Conservation (phyloP, 1,284 basidiomycete species). For the Ganoderma meredithae region DNA sequence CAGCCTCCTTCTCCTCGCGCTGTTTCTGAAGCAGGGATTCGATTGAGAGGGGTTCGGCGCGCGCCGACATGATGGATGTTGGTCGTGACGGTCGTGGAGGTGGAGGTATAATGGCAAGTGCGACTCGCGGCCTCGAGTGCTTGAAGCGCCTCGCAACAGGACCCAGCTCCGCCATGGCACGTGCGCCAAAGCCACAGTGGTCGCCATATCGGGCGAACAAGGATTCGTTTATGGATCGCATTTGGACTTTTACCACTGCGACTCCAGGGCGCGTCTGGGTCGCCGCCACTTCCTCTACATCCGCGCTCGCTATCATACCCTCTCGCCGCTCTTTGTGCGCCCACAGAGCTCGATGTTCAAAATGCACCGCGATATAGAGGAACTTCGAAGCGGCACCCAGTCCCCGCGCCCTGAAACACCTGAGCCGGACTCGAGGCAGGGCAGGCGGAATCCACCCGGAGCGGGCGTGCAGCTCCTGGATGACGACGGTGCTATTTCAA, state of each 20-base stretch:
- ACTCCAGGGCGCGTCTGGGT: slow-evolving; percentile 15
- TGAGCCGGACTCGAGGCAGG: slow-evolving; percentile 65
- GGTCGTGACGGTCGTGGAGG: neutral
- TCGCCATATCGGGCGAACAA: slow-evolving; percentile 22
- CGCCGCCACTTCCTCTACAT: slow-evolving; percentile 1
- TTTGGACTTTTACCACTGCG: slow-evolving; percentile 26
- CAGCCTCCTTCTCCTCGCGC: slow-evolving; percentile 86
- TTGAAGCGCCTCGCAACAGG: neutral
- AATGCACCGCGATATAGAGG: slow-evolving; percentile 41
- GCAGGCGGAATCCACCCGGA: slow-evolving; percentile 56
- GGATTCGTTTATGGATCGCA: slow-evolving; percentile 21
- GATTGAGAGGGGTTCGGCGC: slow-evolving; percentile 77
- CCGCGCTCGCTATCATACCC: slow-evolving; percentile 7
- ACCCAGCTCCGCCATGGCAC: slow-evolving; percentile 13
- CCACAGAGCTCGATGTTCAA: slow-evolving; percentile 25
- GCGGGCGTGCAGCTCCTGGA: slow-evolving; percentile 60
- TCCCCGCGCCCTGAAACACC: slow-evolving; percentile 66
- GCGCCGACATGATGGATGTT: slow-evolving; percentile 42
- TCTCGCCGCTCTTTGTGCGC: neutral
- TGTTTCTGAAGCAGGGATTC: slow-evolving; percentile 89
- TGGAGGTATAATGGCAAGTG: slow-evolving; percentile 14
- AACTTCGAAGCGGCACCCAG: slow-evolving; percentile 43
- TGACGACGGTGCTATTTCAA: slow-evolving; percentile 70
- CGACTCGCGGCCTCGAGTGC: neutral
- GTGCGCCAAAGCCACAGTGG: slow-evolving; percentile 18